These are phyloP conservation scores for Parascedosporium putredinis DNA, from an alignment of 2,329 filamentous ascomycete species.

Conservation along the genomic window DNA sequence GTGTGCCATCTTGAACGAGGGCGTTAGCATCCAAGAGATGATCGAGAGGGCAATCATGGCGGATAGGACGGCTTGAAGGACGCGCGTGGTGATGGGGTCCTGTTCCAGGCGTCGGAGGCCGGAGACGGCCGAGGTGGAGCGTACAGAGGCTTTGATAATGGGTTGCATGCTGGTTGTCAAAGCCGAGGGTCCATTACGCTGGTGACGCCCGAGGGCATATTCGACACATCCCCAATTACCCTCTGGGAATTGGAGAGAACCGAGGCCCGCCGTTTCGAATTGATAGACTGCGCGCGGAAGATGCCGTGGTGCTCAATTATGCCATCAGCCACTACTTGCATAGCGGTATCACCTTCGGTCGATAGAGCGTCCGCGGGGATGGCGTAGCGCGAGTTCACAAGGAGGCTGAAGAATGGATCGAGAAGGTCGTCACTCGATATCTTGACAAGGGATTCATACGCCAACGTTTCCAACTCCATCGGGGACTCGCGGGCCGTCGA, in stretches of 20 bases:
- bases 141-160: slow-evolving; percentile 10
- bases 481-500: slow-evolving; percentile 11
- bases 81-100: slow-evolving; percentile 21
- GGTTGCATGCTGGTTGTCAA: slow-evolving; percentile 7
- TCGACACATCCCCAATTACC: slow-evolving; percentile 13
- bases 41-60: slow-evolving; percentile 18
- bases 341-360: slow-evolving; percentile 10
- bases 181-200: slow-evolving; percentile 10
- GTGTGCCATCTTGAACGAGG: slow-evolving; percentile 18
- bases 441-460: slow-evolving; percentile 20
- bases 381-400: slow-evolving; percentile 23
- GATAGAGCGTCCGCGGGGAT: slow-evolving; percentile 18
- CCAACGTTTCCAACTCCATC: slow-evolving; percentile 16
- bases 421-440: slow-evolving; percentile 18
- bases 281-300: slow-evolving; percentile 25
- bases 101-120: slow-evolving; percentile 16
- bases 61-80: slow-evolving; percentile 22
- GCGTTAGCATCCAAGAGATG: slow-evolving; percentile 19
- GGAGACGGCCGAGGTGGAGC: slow-evolving; percentile 10
- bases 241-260: slow-evolving; percentile 13
- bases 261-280: slow-evolving; percentile 18
- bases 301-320: slow-evolving; percentile 26
- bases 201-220: neutral
- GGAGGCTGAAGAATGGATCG: slow-evolving; percentile 24
- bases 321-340: slow-evolving; percentile 18